Conservation (phyloP, 495 filamentous ascomycete species). For the Choiromyces venosus region DNA sequence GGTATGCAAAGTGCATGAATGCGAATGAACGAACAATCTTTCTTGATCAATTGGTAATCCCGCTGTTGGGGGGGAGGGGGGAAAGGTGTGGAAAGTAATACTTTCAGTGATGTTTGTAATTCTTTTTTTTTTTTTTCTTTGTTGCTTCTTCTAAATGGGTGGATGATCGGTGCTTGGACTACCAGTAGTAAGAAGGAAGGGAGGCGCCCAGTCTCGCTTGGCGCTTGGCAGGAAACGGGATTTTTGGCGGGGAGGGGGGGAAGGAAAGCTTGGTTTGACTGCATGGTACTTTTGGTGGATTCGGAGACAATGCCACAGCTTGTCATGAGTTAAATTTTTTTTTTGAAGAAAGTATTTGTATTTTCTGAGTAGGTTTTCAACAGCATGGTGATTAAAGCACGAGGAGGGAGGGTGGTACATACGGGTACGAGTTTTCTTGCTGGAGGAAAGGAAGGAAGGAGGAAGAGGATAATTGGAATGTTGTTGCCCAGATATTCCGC, state of each 20-base stretch:
- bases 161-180: too few species aligned
- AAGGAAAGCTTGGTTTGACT: conserved; percentile 1
- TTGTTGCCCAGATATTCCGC: neutral
- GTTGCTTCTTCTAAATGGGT: too few species aligned
- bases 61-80: too few species aligned
- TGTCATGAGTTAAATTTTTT: neutral
- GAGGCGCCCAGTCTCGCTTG: neutral
- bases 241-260: too few species aligned
- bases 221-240: neutral
- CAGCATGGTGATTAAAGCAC: neutral
- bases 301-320: neutral
- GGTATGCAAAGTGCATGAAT: too few species aligned
- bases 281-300: neutral
- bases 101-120: too few species aligned
- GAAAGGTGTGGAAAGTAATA: too few species aligned
- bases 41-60: too few species aligned
- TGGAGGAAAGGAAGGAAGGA: too few species aligned
- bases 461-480: neutral
- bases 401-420: neutral
- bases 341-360: neutral
- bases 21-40: too few species aligned
- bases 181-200: too few species aligned
- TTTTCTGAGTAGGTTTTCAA: neutral
- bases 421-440: neutral
- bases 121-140: too few species aligned